These are phyloP conservation scores for Fraxinus baroniana DNA, from an alignment of 305 asterid genomes.

Conservation along the genomic window DNA sequence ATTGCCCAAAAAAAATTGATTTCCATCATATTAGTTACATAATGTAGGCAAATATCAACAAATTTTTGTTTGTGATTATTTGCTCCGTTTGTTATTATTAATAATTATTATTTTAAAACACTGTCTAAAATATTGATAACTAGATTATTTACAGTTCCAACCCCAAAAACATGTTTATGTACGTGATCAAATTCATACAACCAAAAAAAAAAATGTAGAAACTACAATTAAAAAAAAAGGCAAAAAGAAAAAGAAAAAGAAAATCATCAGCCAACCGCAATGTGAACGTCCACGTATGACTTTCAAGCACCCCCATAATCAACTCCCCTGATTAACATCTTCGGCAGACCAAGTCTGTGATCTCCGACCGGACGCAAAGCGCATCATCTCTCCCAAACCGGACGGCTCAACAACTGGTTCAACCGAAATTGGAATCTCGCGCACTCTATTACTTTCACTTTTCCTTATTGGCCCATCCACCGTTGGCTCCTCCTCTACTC, in stretches of 20 bases:
- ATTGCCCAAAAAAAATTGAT: too few species aligned
- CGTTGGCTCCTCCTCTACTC: slow-evolving; percentile 21
- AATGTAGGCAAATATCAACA: background rate
- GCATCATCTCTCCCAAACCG: slow-evolving; percentile 61
- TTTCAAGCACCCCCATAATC: slow-evolving; percentile 15
- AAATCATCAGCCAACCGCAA: slow-evolving; percentile 15
- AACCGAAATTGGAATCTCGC: slow-evolving; percentile 24
- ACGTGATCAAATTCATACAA: background rate
- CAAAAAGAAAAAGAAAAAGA: background rate
- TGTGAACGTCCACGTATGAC: background rate
- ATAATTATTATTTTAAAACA: too few species aligned
- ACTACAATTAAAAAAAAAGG: background rate
- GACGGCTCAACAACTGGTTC: slow-evolving; percentile 50
- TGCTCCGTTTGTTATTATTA: too few species aligned
- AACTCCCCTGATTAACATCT: slow-evolving; percentile 33
- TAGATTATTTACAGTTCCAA: background rate
- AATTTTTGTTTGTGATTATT: too few species aligned
- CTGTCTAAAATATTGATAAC: background rate
- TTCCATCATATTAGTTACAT: background rate
- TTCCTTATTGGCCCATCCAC: slow-evolving; percentile 35
- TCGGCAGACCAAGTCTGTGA: slow-evolving; percentile 51
- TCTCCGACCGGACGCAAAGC: slow-evolving; percentile 67
- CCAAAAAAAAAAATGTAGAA: background rate
- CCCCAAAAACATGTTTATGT: background rate
- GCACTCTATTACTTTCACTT: slow-evolving; percentile 34